phyloP scores from a whole-genome alignment of 1,284 basidiomycete genomes.

The Bjerkandera adusta region DNA sequence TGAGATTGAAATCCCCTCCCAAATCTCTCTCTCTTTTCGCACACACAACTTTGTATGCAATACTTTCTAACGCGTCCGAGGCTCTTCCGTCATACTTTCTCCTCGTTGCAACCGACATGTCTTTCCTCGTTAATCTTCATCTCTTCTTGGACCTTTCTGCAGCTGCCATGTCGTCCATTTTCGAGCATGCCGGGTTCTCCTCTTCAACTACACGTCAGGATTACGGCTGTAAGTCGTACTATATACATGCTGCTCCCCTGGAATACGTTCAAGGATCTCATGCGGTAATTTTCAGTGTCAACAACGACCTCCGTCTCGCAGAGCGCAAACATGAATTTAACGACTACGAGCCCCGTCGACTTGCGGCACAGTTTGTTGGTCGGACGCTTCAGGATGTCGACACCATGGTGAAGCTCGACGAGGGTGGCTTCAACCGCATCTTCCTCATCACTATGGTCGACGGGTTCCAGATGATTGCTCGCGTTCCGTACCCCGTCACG shows the following conservation, averaged over 20 bases:
- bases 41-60: no score
- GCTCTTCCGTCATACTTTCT: no score
- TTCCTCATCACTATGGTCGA: constrained; percentile 45
- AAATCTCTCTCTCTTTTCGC: no score
- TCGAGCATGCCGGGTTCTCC: constrained; percentile 31
- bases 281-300: constrained; percentile 33
- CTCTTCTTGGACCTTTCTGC: constrained; percentile 12
- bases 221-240: constrained; percentile 40
- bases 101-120: no score
- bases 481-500: constrained; percentile 45
- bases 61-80: no score
- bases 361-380: constrained; percentile 44
- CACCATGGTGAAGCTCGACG: constrained; percentile 38
- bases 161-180: constrained; percentile 33
- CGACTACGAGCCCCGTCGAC: constrained; percentile 39
- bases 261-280: constrained; percentile 23
- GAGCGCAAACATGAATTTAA: constrained; percentile 43
- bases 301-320: constrained; percentile 41
- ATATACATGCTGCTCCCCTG: constrained; percentile 25
- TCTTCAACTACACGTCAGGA: constrained; percentile 44
- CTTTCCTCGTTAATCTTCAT: constrained; percentile 23
- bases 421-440: constrained; percentile 43
- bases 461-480: constrained; percentile 44
- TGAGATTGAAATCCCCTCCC: no score
- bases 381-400: constrained; percentile 33